Evolutionary conservation across 768 basidiomycete species (phyloP).

Genomic region (Panaeolus cyanescens): DNA sequence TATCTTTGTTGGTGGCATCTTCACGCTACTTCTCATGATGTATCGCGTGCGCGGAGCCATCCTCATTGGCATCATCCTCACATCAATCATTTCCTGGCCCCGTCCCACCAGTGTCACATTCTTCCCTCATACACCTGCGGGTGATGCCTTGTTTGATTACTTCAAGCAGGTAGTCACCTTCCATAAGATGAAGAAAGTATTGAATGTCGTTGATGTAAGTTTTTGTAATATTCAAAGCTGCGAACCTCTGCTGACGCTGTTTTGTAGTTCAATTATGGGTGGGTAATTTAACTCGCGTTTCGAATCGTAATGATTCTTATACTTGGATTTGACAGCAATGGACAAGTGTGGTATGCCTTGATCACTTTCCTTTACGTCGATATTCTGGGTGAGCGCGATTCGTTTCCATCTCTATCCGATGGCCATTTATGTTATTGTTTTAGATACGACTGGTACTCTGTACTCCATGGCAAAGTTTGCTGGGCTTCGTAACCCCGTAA

Average conservation of each 20-base stretch:
- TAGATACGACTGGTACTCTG: conserved; percentile 65
- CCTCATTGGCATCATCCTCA: conserved; percentile 80
- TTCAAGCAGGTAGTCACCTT: conserved; percentile 86
- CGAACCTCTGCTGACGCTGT: background rate
- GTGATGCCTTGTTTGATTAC: conserved; percentile 76
- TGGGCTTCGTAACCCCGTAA: conserved; percentile 82
- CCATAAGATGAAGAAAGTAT: conserved; percentile 59
- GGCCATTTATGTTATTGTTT: conserved; percentile 1
- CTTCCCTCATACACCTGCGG: conserved; percentile 72
- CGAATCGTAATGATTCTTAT: background rate
- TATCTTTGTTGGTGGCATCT: conserved; percentile 77
- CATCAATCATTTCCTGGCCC: conserved; percentile 88
- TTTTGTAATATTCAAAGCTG: background rate
- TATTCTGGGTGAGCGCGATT: conserved; percentile 60
- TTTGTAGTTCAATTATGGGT: conserved; percentile 50
- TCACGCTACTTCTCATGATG: conserved; percentile 80
- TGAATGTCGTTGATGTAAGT: conserved; percentile 68
- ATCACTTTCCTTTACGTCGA: conserved; percentile 91
- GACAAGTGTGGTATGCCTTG: conserved; percentile 84
- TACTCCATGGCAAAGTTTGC: conserved; percentile 93
- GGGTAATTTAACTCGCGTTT: conserved; percentile 5
- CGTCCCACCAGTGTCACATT: conserved; percentile 79
- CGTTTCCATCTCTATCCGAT: background rate
- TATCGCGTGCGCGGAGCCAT: conserved; percentile 85
- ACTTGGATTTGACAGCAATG: conserved; percentile 45